Evolutionary conservation across 768 basidiomycete species (phyloP).

Genomic region (Pisolithus orientalis): DNA sequence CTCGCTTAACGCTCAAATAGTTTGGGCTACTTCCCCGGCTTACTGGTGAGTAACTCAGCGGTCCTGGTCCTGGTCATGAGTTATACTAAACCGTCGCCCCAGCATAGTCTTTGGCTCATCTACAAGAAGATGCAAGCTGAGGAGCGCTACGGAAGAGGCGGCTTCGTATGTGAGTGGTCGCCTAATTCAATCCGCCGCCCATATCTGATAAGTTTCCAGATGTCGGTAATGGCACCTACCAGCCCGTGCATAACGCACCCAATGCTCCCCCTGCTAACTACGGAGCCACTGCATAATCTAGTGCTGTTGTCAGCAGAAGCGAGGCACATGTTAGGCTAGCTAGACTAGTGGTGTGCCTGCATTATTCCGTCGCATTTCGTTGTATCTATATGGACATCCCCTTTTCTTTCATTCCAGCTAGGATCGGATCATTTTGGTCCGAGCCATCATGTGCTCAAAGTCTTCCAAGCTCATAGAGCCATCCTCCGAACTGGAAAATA

Average conservation of each 20-base stretch:
- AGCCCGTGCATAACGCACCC: constrained; percentile 19
- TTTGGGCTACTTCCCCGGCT: constrained; percentile 72
- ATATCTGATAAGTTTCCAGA: constrained; percentile 18
- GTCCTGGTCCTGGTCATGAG: neutral
- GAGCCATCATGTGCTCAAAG: constrained; percentile 71
- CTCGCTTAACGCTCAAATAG: constrained; percentile 28
- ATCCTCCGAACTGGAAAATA: constrained; percentile 65
- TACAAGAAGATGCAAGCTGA: constrained; percentile 88
- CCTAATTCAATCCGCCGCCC: neutral
- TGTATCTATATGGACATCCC: neutral
- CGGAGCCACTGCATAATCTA: constrained; percentile 21
- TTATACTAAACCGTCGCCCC: neutral
- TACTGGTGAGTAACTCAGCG: constrained; percentile 31
- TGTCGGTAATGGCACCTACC: constrained; percentile 33
- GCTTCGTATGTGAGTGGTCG: constrained; percentile 63
- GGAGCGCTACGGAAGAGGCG: constrained; percentile 71
- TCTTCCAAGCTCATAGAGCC: constrained; percentile 61
- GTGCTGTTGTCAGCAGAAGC: neutral
- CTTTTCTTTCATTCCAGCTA: neutral
- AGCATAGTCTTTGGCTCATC: constrained; percentile 88
- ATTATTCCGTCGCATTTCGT: neutral
- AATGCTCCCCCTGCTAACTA: constrained; percentile 26
- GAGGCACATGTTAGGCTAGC: no score
- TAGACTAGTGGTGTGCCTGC: neutral
- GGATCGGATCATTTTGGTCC: constrained; percentile 46